Evolutionary conservation across 208 protist species (phyloP), one percentile per base, ranked within the genome.

Genomic region (Entamoeba invadens): DNA sequence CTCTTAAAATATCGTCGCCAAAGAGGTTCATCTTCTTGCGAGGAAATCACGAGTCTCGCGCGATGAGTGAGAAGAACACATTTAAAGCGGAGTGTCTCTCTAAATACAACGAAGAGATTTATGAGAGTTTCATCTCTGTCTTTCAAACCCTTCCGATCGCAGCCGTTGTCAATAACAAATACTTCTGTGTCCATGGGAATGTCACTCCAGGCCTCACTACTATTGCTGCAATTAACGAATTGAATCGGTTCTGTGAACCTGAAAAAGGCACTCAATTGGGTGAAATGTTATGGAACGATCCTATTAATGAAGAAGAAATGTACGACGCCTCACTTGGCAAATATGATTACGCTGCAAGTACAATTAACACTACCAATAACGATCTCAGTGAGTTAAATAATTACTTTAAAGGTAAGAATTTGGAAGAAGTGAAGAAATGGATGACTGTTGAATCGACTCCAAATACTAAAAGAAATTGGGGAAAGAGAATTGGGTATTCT

Each of bases 271-370:
- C 93, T 3, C 4, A 87, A 35, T 45, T 95, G 77, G 87, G 68
- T 45, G 94, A 95, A 3, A 44, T 95, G 18, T 57, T 95, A 45
- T 95, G 94, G 94, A 25, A 31, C 16, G 94, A 95, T 93, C 94
- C 94, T 16, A 68, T 68, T 68, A 68, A 12, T 3, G n/a, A 16
- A 46, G 96, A 97, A 46, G n/a, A n/a, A n/a, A n/a, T n/a, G n/a
- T n/a, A n/a, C n/a, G n/a, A n/a, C n/a, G n/a, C n/a, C n/a, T n/a
- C n/a, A n/a, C n/a, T n/a, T n/a, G n/a, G n/a, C n/a, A n/a, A n/a
- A n/a, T n/a, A n/a, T n/a, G n/a, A n/a, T n/a, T n/a, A n/a, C n/a
- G n/a, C n/a, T n/a, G n/a, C n/a, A n/a, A n/a, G n/a, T n/a, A n/a
- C n/a, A n/a, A n/a, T n/a, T n/a, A n/a, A n/a, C n/a, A n/a, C n/a